Evolutionary conservation across 176 grass and related monocot species (phyloP).

Genomic region (maize (Zea mays)): DNA sequence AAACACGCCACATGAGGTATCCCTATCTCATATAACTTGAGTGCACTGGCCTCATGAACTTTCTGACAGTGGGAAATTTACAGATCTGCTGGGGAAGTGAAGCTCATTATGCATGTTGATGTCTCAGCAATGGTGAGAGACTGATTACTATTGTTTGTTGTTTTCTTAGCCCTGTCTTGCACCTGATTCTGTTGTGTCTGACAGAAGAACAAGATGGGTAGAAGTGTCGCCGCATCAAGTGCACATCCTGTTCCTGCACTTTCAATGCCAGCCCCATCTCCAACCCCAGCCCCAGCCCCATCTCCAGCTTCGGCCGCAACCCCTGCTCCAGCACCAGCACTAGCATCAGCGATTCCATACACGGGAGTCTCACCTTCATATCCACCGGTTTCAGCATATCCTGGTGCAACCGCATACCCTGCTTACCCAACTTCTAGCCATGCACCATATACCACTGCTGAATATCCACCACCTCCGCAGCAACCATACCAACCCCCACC

Average conservation of each 20-base stretch:
- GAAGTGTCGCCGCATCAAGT: neutral
- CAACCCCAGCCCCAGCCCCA: constrained; percentile 5
- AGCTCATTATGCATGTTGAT: constrained; percentile 77
- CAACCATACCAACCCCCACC: constrained; percentile 31
- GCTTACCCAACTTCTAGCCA: constrained; percentile 25
- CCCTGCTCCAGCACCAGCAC: constrained; percentile 2
- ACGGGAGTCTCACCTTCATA: constrained; percentile 32
- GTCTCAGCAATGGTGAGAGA: constrained; percentile 60
- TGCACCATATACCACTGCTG: constrained; percentile 34
- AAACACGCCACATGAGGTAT: constrained; percentile 64
- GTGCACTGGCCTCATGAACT: constrained; percentile 1
- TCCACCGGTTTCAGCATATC: constrained; percentile 36
- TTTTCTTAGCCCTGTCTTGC: neutral
- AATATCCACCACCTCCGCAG: constrained; percentile 46
- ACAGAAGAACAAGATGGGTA: constrained; percentile 48
- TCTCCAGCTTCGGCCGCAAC: too few species aligned
- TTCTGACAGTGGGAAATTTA: constrained; percentile 30
- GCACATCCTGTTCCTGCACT: constrained; percentile 25
- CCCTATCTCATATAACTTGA: constrained; percentile 24
- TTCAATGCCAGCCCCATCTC: constrained; percentile 6
- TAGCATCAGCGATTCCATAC: constrained; percentile 35
- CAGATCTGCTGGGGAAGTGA: constrained; percentile 76
- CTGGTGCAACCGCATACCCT: constrained; percentile 30
- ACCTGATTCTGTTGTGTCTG: constrained; percentile 21
- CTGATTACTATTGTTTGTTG: neutral